Evolutionary conservation across 179 eudicot species (phyloP).

Genomic region (Patellifolia procumbens): DNA sequence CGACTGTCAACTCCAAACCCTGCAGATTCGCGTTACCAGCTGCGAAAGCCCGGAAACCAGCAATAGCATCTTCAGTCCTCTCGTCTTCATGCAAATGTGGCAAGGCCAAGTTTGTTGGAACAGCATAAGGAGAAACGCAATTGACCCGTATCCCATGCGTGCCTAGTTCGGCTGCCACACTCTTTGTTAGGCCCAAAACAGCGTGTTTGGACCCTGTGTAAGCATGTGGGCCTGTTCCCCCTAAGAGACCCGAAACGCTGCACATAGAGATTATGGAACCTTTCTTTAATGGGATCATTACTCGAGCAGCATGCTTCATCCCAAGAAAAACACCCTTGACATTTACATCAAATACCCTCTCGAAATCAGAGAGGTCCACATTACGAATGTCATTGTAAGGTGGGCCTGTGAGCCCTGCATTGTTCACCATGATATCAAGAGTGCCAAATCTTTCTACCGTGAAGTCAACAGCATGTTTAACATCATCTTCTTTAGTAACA

Average conservation of each 20-base stretch:
- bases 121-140: slow-evolving; percentile 88
- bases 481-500: slow-evolving; percentile 67
- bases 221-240: slow-evolving; percentile 74
- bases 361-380: slow-evolving; percentile 48
- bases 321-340: slow-evolving; percentile 83
- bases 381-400: slow-evolving; percentile 69
- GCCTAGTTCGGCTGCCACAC: slow-evolving; percentile 89
- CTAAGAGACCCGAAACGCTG: slow-evolving; percentile 62
- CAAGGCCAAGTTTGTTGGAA: slow-evolving; percentile 64
- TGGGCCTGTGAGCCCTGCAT: slow-evolving; percentile 70
- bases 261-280: slow-evolving; percentile 70
- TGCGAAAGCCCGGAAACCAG: slow-evolving; percentile 50
- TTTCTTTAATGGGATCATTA: slow-evolving; percentile 74
- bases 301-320: slow-evolving; percentile 91
- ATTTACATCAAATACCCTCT: slow-evolving; percentile 65
- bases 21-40: slow-evolving; percentile 58
- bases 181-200: slow-evolving; percentile 78
- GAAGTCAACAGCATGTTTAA: slow-evolving; percentile 64
- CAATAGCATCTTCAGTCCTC: slow-evolving; percentile 63
- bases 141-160: slow-evolving; percentile 65
- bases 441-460: slow-evolving; percentile 58
- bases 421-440: slow-evolving; percentile 86
- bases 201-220: slow-evolving; percentile 92
- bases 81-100: slow-evolving; percentile 65
- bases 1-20: slow-evolving; percentile 57